Conservation (phyloP, 441 rosid genomes). For the Erodium texanum region DNA sequence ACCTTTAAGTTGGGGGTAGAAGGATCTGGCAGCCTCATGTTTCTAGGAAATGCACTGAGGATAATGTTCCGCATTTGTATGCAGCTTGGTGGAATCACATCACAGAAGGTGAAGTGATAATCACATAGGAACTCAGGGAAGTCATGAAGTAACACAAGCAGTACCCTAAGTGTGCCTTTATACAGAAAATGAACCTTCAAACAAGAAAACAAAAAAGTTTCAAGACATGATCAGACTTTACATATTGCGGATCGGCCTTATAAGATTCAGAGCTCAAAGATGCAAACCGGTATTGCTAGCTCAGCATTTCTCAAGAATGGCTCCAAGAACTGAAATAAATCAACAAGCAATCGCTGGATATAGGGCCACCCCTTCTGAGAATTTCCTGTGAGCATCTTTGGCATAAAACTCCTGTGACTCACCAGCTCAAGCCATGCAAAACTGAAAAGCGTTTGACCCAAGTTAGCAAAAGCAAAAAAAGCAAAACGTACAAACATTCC, state of each 20-base stretch:
- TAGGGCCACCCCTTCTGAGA: conserved; percentile 95
- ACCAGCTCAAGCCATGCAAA: conserved; percentile 98
- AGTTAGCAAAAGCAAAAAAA: conserved; percentile 15
- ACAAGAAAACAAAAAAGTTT: conserved; percentile 14
- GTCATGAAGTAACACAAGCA: conserved; percentile 94
- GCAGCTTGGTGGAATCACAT: conserved; percentile 98
- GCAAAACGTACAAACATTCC: background rate
- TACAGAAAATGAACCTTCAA: conserved; percentile 73
- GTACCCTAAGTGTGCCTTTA: conserved; percentile 90
- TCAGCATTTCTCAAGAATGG: conserved; percentile 96
- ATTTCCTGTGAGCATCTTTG: conserved; percentile 78
- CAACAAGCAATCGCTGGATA: conserved; percentile 88
- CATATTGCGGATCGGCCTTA: conserved; percentile 8
- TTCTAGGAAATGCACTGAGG: conserved; percentile 91
- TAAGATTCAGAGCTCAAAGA: conserved; percentile 16
- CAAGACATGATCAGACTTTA: background rate
- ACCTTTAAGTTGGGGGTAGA: conserved; percentile 98
- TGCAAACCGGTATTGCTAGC: conserved; percentile 66
- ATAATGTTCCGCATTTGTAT: conserved; percentile 97
- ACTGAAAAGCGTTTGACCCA: conserved; percentile 38
- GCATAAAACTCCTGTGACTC: conserved; percentile 98
- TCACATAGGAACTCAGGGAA: conserved; percentile 97
- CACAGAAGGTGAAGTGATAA: conserved; percentile 94
- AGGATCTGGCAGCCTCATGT: conserved; percentile 99
- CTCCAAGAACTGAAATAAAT: conserved; percentile 90